Evolutionary conservation across 2,329 filamentous ascomycete genomes (phyloP), one percentile per base, ranked within the genome.

Genomic region (Lasiodiplodia sp.): DNA sequence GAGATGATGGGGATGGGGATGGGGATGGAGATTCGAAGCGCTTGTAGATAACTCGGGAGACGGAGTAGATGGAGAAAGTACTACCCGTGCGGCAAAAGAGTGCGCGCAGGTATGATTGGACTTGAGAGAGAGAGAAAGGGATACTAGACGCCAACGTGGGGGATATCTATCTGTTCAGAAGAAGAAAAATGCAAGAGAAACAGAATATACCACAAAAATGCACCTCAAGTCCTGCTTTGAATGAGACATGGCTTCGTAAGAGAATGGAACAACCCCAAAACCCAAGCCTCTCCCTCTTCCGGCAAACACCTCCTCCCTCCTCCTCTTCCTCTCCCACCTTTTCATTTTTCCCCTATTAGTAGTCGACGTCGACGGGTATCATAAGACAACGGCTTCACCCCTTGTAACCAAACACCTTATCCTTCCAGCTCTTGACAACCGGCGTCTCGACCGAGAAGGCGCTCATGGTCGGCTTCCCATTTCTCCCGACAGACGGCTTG

Each of bases 371-470:
- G 31, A 34, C 31, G 31, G 31, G 31, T 34, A 34, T 34, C 31
- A 34, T 34, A 34, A 34, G 31, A 34, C 28, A 28, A 28, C 31
- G 31, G 31, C 31, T 34, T 53, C 31, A 53, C 14, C 18, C 34
- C 21, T 68, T 62, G 34, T 68, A 68, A 2, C 66, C 65, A 58
- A 67, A 67, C 38, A 67, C 52, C 44, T 55, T 68, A 8, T 68
- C 66, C 40, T 67, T 71, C 69, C 69, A 70, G 12, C 70, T 69
- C 67, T 72, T 74, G 5, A 68, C 67, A 8, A 70, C 70, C 2
- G 73, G 73, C 40, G 75, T 75, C 31, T 76, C 75, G 12, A 75
- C 71, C 52, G 75, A 73, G 56, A 76, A 75, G 2, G 71, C 72
- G 70, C 78, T 80, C 8, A 77, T 75, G 34, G 79, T 80, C 2